These are phyloP conservation scores for Teratosphaeria viscida DNA, from an alignment of 2,329 filamentous ascomycete species.

Conservation along the genomic window DNA sequence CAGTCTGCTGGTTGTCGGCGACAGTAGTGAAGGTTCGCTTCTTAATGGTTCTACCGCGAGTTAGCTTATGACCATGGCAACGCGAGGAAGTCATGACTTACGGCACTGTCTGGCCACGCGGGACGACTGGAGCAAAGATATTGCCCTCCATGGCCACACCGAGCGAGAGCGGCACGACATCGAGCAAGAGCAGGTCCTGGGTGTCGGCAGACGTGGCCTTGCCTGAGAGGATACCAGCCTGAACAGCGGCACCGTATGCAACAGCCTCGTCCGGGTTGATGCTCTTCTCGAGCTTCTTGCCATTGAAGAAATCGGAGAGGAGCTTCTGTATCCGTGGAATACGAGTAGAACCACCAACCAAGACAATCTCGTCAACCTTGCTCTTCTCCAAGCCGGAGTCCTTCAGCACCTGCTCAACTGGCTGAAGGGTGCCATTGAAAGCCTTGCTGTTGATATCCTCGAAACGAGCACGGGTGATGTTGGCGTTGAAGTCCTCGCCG, in stretches of 20 bases:
- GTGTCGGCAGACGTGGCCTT: conserved; percentile 96
- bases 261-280: conserved; percentile 99
- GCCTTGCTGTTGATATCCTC: conserved; percentile 96
- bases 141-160: conserved; percentile 99
- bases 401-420: conserved; percentile 93
- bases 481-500: conserved; percentile 92
- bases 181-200: conserved; percentile 84
- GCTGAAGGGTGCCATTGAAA: conserved; percentile 86
- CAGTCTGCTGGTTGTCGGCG: conserved; percentile 43
- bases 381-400: conserved; percentile 80
- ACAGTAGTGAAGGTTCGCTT: conserved; percentile 73
- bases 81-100: background rate
- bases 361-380: conserved; percentile 94
- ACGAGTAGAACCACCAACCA: conserved; percentile 98
- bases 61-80: background rate
- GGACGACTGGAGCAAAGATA: conserved; percentile 91
- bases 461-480: conserved; percentile 97
- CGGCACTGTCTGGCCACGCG: conserved; percentile 41
- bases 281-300: conserved; percentile 99
- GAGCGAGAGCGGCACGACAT: conserved; percentile 90
- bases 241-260: conserved; percentile 95
- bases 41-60: background rate
- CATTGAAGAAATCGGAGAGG: conserved; percentile 96
- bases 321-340: conserved; percentile 99
- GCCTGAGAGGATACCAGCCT: conserved; percentile 96